These are phyloP conservation scores for Crassisporium funariophilum DNA, from an alignment of 768 basidiomycete species.

Conservation along the genomic window DNA sequence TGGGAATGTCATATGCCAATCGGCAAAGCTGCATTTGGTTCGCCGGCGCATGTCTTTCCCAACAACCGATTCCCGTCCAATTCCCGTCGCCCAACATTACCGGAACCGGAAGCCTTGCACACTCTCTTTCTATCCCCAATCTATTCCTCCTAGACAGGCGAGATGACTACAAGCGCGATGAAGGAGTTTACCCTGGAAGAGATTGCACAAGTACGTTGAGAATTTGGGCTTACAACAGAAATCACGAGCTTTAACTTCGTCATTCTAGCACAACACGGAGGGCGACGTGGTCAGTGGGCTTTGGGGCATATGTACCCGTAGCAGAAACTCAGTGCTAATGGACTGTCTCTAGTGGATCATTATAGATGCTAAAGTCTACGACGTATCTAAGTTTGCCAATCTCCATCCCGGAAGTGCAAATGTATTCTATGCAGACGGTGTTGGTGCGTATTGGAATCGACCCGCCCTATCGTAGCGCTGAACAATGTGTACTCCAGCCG, in stretches of 20 bases:
- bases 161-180: constrained; percentile 26
- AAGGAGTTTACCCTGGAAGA: constrained; percentile 58
- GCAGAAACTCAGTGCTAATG: neutral
- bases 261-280: constrained; percentile 77
- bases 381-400: constrained; percentile 77
- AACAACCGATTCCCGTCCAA: no score
- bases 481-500: constrained; percentile 42
- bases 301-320: no score
- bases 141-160: no score
- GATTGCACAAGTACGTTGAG: constrained; percentile 58
- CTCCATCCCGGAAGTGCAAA: constrained; percentile 85
- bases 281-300: constrained; percentile 67
- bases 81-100: no score
- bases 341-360: constrained; percentile 65
- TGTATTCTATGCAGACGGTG: constrained; percentile 64
- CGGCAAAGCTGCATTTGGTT: no score
- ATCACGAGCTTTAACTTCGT: constrained; percentile 1
- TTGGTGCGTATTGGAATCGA: constrained; percentile 50
- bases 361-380: constrained; percentile 80
- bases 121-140: no score
- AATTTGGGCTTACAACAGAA: neutral
- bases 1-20: no score
- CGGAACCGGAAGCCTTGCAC: no score
- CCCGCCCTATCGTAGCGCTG: neutral
- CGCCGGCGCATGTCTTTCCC: no score